phyloP scores from a whole-genome alignment of 2,329 filamentous ascomycete species.

The Byssothecium circinans region DNA sequence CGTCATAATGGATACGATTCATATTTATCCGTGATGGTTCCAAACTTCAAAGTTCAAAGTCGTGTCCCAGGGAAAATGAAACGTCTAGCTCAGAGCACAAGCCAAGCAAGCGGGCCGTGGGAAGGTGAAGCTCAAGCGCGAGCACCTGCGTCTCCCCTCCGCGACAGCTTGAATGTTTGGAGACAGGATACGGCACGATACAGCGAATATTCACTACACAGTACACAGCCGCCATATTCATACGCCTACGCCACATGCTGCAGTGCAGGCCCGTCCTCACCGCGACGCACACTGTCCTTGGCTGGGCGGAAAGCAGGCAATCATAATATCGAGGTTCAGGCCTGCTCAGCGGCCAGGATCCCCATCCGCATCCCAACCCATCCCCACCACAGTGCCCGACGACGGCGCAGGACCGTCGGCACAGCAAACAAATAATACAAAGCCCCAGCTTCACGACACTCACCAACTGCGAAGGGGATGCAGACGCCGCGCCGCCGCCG shows the following conservation, averaged over 20 bases:
- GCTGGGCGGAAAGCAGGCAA: slow-evolving; percentile 17
- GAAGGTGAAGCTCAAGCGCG: too few species aligned
- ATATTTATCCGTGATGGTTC: not conserved
- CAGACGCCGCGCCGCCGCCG: slow-evolving; percentile 8
- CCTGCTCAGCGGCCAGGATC: slow-evolving; percentile 32
- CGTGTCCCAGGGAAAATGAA: not conserved
- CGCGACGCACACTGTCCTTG: too few species aligned
- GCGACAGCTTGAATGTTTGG: too few species aligned
- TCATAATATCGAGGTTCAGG: slow-evolving; percentile 15
- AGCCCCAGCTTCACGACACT: not conserved
- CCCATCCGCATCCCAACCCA: too few species aligned
- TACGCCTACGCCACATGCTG: too few species aligned
- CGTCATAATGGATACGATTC: too few species aligned
- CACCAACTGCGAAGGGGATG: slow-evolving; percentile 1
- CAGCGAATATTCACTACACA: too few species aligned
- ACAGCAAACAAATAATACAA: not conserved
- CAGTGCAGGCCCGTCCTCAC: too few species aligned
- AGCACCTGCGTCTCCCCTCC: not conserved
- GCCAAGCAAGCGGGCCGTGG: not conserved
- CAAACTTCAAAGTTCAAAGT: too few species aligned
- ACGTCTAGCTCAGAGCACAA: not conserved
- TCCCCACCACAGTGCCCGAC: too few species aligned
- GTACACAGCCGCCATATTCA: too few species aligned
- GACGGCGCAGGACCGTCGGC: slow-evolving; percentile 1
- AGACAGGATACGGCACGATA: not conserved